A percentile compares a stretch with the other conserved stretches of the same genome.
phyloP scores from a whole-genome alignment of 2,329 filamentous ascomycete genomes.

The Arthroderma sp. region DNA sequence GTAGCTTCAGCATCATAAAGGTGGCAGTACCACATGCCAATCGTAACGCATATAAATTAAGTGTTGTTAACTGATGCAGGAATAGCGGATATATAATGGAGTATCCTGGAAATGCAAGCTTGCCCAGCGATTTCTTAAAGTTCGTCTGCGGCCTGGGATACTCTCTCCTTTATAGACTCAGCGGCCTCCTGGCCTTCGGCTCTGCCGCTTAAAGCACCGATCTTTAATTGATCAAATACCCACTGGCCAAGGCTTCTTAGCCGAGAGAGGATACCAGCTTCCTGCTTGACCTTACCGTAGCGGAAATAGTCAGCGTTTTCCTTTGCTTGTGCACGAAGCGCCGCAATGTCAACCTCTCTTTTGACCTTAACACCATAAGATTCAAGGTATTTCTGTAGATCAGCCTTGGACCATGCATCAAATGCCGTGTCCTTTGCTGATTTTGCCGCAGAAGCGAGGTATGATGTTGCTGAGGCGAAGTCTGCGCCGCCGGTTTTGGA shows the following conservation, averaged over 20 bases:
- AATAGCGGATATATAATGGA: not conserved
- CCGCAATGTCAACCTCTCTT: slow-evolving; percentile 54
- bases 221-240: slow-evolving; percentile 36
- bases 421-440: slow-evolving; percentile 54
- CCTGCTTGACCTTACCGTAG: slow-evolving; percentile 56
- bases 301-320: slow-evolving; percentile 64
- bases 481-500: slow-evolving; percentile 33
- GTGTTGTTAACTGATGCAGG: too few relatives aligned
- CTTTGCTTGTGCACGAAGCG: slow-evolving; percentile 57
- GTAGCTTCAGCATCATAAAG: too few relatives aligned
- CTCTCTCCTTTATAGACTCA: slow-evolving; percentile 31
- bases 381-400: slow-evolving; percentile 68
- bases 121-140: slow-evolving; percentile 1
- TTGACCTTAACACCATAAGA: slow-evolving; percentile 59
- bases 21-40: too few relatives aligned
- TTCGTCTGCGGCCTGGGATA: slow-evolving; percentile 11
- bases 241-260: slow-evolving; percentile 36
- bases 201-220: slow-evolving; percentile 35
- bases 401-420: slow-evolving; percentile 56
- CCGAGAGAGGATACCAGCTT: slow-evolving; percentile 52
- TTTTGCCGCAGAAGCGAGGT: slow-evolving; percentile 52
- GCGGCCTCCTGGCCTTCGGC: slow-evolving; percentile 36
- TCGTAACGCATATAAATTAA: too few relatives aligned
- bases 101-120: not conserved
- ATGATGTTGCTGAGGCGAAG: slow-evolving; percentile 56